A percentile compares a stretch with the other conserved stretches of the same genome.
Conservation (phyloP, 2,329 filamentous ascomycete species). For the Aspergillus fructus region DNA sequence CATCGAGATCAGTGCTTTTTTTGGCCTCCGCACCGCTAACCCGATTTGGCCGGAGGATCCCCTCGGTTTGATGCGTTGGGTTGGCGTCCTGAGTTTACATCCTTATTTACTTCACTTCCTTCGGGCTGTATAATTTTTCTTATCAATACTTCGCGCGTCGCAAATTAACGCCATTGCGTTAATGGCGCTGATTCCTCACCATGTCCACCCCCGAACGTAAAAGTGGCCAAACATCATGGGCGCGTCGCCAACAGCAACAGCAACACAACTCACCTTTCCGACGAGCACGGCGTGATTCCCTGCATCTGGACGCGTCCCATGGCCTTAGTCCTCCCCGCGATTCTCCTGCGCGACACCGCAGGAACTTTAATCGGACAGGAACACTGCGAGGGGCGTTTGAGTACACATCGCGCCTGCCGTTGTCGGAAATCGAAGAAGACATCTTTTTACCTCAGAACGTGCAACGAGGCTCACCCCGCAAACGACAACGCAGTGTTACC, state of each 20-base stretch:
- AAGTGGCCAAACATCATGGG: constrained; percentile 25
- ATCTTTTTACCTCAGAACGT: constrained; percentile 13
- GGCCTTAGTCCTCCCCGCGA: constrained; percentile 29
- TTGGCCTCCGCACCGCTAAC: constrained; percentile 21
- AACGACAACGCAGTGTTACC: constrained; percentile 23
- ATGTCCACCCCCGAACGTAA: constrained; percentile 37
- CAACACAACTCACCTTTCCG: constrained; percentile 30
- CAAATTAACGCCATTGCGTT: constrained; percentile 4
- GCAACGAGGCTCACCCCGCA: constrained; percentile 29
- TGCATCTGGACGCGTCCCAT: constrained; percentile 29
- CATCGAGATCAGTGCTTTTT: constrained; percentile 1
- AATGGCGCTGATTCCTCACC: constrained; percentile 15
- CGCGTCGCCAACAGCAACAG: constrained; percentile 31
- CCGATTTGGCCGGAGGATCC: constrained; percentile 11
- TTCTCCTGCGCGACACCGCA: constrained; percentile 30
- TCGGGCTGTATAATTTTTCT: neutral
- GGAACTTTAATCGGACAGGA: constrained; percentile 35
- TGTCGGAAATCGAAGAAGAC: constrained; percentile 25
- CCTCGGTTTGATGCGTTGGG: neutral
- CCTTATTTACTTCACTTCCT: neutral
- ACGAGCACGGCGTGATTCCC: constrained; percentile 27
- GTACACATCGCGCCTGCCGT: constrained; percentile 28
- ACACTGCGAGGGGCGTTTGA: constrained; percentile 43
- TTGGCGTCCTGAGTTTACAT: neutral
- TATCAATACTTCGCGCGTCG: constrained; percentile 2